Percentiles rank a stretch among this genome's conserved stretches.
Conservation (phyloP, 2,329 filamentous ascomycete genomes). For the Dendrostoma leiphaemia region DNA sequence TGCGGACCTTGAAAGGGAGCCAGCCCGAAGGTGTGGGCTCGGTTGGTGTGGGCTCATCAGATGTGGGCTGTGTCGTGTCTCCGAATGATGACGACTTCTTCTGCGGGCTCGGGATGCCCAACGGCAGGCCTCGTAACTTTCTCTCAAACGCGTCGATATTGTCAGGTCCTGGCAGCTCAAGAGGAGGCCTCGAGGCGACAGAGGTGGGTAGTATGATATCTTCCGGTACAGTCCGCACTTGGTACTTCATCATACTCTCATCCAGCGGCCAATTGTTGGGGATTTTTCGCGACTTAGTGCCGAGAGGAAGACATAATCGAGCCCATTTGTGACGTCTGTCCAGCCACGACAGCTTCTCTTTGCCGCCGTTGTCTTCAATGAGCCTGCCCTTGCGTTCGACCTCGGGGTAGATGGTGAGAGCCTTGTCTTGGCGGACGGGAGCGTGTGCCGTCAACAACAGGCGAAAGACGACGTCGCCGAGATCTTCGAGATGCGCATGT, state of each 20-base stretch:
- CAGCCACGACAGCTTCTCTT: slow-evolving; percentile 35
- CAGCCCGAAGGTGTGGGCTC: slow-evolving; percentile 14
- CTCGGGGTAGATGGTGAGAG: slow-evolving; percentile 21
- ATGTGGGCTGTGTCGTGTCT: neutral
- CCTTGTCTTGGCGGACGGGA: slow-evolving; percentile 21
- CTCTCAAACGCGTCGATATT: neutral
- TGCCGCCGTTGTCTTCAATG: slow-evolving; percentile 27
- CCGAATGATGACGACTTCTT: neutral
- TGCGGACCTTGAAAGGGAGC: slow-evolving; percentile 13
- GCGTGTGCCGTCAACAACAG: slow-evolving; percentile 38
- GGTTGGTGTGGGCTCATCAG: neutral
- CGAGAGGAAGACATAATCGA: slow-evolving; percentile 22
- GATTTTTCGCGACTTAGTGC: neutral
- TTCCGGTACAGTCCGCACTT: slow-evolving; percentile 5
- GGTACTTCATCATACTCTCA: slow-evolving; percentile 8
- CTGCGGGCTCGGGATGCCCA: neutral
- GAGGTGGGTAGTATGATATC: slow-evolving; percentile 10
- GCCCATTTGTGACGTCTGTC: slow-evolving; percentile 33
- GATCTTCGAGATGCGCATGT: slow-evolving; percentile 33
- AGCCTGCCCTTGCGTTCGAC: slow-evolving; percentile 26
- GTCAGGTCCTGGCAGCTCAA: no score
- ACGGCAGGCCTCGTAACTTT: neutral
- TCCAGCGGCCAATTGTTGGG: neutral
- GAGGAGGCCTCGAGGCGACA: neutral
- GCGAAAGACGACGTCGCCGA: slow-evolving; percentile 43